phyloP scores from a whole-genome alignment of 345 rosid genomes.

The Euclidium syriacum region DNA sequence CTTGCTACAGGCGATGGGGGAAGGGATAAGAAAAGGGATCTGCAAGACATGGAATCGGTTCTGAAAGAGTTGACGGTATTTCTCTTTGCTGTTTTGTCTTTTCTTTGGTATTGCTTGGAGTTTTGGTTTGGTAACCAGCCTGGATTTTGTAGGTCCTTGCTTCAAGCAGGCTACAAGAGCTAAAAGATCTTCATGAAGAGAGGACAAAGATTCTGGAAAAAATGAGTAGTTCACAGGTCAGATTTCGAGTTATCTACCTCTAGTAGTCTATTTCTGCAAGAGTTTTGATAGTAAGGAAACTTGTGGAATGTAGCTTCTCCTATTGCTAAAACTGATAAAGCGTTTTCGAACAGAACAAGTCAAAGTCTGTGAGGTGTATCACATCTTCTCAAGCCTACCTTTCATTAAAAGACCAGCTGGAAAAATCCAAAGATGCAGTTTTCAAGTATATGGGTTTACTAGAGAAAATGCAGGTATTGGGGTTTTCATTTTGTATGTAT shows the following conservation, averaged over 20 bases:
- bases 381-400: conserved; percentile 63
- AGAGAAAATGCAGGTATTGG: conserved; percentile 91
- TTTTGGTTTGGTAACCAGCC: conserved; percentile 16
- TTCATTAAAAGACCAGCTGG: conserved; percentile 64
- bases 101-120: conserved; percentile 15
- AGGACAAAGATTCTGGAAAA: conserved; percentile 60
- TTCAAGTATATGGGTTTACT: conserved; percentile 56
- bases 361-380: conserved; percentile 63
- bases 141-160: conserved; percentile 61
- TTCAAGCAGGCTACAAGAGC: conserved; percentile 56
- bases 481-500: conserved; percentile 37
- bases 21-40: conserved; percentile 66
- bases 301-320: conserved; percentile 18
- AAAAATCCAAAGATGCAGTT: conserved; percentile 67
- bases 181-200: conserved; percentile 69
- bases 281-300: conserved; percentile 11
- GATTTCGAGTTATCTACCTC: neutral
- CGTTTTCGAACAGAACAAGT: conserved; percentile 47
- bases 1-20: conserved; percentile 51
- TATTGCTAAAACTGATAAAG: conserved; percentile 10
- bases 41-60: conserved; percentile 68
- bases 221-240: conserved; percentile 64
- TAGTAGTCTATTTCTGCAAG: neutral
- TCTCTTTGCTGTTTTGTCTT: conserved; percentile 6
- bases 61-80: conserved; percentile 65